phyloP scores from a whole-genome alignment of 148 eudicot species.

The Fagopyrum tataricum region DNA sequence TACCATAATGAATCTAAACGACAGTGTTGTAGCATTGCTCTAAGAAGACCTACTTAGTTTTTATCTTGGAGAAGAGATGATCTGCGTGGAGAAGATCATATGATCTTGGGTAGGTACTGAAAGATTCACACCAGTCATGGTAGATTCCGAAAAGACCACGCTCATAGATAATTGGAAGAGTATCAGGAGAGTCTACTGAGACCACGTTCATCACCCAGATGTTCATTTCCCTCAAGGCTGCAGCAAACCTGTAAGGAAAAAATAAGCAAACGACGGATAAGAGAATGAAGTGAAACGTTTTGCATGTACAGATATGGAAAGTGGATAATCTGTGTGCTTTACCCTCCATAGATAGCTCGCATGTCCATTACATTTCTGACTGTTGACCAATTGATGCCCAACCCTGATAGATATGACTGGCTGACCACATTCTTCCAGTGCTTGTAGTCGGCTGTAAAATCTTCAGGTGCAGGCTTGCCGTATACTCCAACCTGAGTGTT shows the following conservation, averaged over 20 bases:
- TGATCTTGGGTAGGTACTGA: constrained; percentile 72
- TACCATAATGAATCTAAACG: neutral
- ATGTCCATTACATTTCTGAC: constrained; percentile 89
- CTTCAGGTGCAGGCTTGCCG: constrained; percentile 72
- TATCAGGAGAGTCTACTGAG: constrained; percentile 56
- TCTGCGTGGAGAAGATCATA: constrained; percentile 81
- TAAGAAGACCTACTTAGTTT: constrained; percentile 33
- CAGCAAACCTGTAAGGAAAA: constrained; percentile 51
- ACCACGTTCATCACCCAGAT: constrained; percentile 86
- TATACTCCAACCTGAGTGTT: constrained; percentile 62
- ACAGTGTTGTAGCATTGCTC: neutral
- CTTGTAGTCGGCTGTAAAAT: constrained; percentile 52
- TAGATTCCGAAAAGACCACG: constrained; percentile 80
- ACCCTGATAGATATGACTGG: constrained; percentile 51
- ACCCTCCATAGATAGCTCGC: constrained; percentile 85
- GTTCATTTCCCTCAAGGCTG: constrained; percentile 57
- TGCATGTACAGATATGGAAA: neutral
- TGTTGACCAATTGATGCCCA: constrained; percentile 65
- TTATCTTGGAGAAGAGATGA: constrained; percentile 63
- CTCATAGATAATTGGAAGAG: constrained; percentile 68
- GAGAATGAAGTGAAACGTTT: neutral
- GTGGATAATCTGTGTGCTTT: constrained; percentile 23
- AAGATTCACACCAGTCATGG: constrained; percentile 85
- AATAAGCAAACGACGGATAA: neutral
- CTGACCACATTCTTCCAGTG: constrained; percentile 67